Evolutionary conservation across 495 filamentous ascomycete species (phyloP).

Genomic region (Hyaloscypha bicolor): DNA sequence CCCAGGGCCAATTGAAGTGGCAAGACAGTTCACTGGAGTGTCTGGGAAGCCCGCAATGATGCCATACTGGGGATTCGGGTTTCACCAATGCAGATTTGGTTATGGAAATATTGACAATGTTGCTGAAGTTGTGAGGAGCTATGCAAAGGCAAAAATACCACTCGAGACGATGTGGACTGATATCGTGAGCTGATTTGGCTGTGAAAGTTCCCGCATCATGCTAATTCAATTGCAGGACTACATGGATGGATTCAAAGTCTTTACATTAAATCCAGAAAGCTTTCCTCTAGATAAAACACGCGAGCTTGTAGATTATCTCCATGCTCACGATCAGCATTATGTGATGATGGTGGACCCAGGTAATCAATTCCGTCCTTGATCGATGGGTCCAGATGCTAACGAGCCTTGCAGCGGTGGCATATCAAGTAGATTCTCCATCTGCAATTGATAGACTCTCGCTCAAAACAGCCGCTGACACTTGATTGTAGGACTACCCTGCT

Average conservation of each 20-base stretch:
- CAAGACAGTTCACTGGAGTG: constrained; percentile 71
- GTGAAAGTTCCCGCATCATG: neutral
- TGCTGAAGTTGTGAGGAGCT: constrained; percentile 79
- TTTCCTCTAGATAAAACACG: constrained; percentile 69
- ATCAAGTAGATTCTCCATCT: neutral
- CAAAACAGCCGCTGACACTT: neutral
- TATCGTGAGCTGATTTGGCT: constrained; percentile 45
- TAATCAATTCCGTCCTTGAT: constrained; percentile 56
- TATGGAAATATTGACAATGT: constrained; percentile 75
- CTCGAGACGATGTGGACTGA: constrained; percentile 91
- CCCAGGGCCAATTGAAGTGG: constrained; percentile 14
- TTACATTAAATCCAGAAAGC: constrained; percentile 71
- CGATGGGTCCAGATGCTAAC: neutral
- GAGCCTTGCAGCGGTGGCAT: neutral
- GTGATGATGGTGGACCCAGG: constrained; percentile 83
- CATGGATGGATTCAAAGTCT: constrained; percentile 49
- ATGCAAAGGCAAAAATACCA: constrained; percentile 71
- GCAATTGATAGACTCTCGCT: neutral
- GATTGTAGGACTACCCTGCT: constrained; percentile 1
- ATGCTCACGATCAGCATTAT: constrained; percentile 74
- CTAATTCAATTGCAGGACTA: constrained; percentile 46
- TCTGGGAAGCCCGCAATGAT: constrained; percentile 73
- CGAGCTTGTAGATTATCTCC: constrained; percentile 68
- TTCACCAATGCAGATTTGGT: constrained; percentile 82
- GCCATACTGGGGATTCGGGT: constrained; percentile 83